A percentile compares a stretch with the other conserved stretches of the same genome.
Conservation (phyloP, 1,284 basidiomycete species). For the Malassezia yamatoensis region DNA sequence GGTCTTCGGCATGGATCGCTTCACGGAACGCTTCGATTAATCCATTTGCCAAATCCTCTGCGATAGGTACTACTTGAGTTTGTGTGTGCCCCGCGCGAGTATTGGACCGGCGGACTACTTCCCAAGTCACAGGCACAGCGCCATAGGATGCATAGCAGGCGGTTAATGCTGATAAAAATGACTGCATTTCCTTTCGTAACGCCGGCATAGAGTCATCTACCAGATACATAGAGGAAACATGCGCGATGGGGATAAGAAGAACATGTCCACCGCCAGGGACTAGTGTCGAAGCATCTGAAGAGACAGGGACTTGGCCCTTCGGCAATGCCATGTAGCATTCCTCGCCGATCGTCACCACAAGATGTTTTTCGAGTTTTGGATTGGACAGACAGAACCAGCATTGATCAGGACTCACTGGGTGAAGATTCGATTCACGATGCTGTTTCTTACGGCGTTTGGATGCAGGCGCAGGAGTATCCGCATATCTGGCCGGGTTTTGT, state of each 20-base stretch:
- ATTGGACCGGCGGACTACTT: conserved; percentile 22
- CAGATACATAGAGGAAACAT: conserved; percentile 17
- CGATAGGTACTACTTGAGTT: conserved; percentile 30
- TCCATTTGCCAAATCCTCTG: neutral
- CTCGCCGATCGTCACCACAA: conserved; percentile 31
- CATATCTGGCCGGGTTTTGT: neutral
- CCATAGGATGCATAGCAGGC: conserved; percentile 18
- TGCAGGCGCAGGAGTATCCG: neutral
- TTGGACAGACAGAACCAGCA: conserved; percentile 48
- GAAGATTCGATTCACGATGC: conserved; percentile 4
- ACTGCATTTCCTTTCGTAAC: conserved; percentile 20
- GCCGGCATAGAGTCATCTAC: neutral
- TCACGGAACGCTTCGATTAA: conserved; percentile 14
- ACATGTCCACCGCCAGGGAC: conserved; percentile 39
- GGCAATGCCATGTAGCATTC: conserved; percentile 40
- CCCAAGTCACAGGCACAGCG: conserved; percentile 20
- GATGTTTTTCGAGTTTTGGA: conserved; percentile 31
- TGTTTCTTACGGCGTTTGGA: neutral
- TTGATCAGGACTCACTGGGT: conserved; percentile 35
- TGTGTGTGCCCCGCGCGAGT: conserved; percentile 35
- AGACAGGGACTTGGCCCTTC: conserved; percentile 32
- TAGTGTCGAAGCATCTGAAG: conserved; percentile 7
- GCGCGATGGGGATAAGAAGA: conserved; percentile 34
- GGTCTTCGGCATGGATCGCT: conserved; percentile 7
- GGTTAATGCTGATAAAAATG: conserved; percentile 16